Evolutionary conservation across 2,329 filamentous ascomycete species (phyloP), one percentile per base, ranked within the genome.

Genomic region (Penicillium psychrosexuale): DNA sequence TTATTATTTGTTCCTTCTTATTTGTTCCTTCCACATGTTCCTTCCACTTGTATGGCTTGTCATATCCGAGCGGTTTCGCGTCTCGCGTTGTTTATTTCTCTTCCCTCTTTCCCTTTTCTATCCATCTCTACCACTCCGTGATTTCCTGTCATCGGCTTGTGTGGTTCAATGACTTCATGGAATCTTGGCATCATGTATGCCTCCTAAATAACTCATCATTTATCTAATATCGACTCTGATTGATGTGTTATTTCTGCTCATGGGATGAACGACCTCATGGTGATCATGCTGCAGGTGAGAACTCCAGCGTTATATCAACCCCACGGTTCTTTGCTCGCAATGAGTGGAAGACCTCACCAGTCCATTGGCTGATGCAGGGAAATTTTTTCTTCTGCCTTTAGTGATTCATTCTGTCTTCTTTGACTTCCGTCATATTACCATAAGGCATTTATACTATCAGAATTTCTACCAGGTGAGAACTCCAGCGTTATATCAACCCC

Each of bases 331-430:
- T 45, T 31, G 17, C n/a, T 39, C 36, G 33, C 31, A n/a, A 13
- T 3, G 45, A 47, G 33, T 47, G 34, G 36, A 39, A 48, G 36
- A 48, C 36, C 46, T 48, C 37, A 50, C 28, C 47, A 50, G 47
- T 33, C 47, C 28, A 42, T 27, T 43, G 47, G 9, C 37, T 50
- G 37, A 49, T 9, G 15, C 36, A 39, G 38, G 47, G 30, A n/a
- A n/a, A n/a, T n/a, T n/a, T n/a, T n/a, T n/a, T n/a, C n/a, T n/a
- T n/a, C n/a, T 40, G 17, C 47, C 7, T 49, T 40, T 40, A 40
- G n/a, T n/a, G n/a, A n/a, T n/a, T n/a, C n/a, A n/a, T n/a, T n/a
- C n/a, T n/a, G n/a, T n/a, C n/a, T n/a, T n/a, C n/a, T n/a, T n/a
- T n/a, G n/a, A n/a, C n/a, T n/a, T n/a, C n/a, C n/a, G n/a, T n/a